Percentiles rank a stretch among this genome's conserved stretches.
phyloP scores from a whole-genome alignment of 2,329 filamentous ascomycete genomes.

The Teratosphaeria destructans region DNA sequence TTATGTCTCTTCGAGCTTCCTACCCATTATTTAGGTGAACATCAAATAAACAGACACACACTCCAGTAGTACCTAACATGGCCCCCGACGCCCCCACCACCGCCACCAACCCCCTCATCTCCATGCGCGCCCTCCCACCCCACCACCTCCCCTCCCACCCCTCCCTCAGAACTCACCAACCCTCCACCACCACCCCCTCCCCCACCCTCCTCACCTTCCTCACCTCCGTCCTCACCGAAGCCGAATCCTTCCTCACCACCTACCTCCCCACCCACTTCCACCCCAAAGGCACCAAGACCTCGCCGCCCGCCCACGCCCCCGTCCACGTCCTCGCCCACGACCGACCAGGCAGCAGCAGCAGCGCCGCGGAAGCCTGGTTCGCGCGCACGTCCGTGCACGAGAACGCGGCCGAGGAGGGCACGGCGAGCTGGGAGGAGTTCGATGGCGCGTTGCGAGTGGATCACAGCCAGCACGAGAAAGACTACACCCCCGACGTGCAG shows the following conservation, averaged over 20 bases:
- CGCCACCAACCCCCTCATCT: constrained; percentile 9
- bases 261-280: constrained; percentile 47
- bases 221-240: constrained; percentile 45
- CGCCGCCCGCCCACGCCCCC: constrained; percentile 38
- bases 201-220: constrained; percentile 44
- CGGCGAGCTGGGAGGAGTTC: constrained; percentile 57
- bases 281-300: constrained; percentile 38
- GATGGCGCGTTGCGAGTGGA: constrained; percentile 46
- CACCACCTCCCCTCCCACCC: constrained; percentile 26
- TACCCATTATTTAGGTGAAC: too few relatives aligned
- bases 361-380: constrained; percentile 48
- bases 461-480: constrained; percentile 47
- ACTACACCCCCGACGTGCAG: constrained; percentile 49
- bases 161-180: constrained; percentile 10
- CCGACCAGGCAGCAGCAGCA: constrained; percentile 20
- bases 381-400: constrained; percentile 53
- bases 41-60: too few relatives aligned
- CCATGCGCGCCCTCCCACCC: constrained; percentile 21
- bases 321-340: constrained; percentile 46
- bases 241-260: constrained; percentile 47
- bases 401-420: constrained; percentile 40
- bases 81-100: not conserved
- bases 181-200: constrained; percentile 18
- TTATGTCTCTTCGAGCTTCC: too few relatives aligned
- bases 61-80: not conserved